phyloP scores from a whole-genome alignment of 441 rosid species.

The Jatropha multifida region DNA sequence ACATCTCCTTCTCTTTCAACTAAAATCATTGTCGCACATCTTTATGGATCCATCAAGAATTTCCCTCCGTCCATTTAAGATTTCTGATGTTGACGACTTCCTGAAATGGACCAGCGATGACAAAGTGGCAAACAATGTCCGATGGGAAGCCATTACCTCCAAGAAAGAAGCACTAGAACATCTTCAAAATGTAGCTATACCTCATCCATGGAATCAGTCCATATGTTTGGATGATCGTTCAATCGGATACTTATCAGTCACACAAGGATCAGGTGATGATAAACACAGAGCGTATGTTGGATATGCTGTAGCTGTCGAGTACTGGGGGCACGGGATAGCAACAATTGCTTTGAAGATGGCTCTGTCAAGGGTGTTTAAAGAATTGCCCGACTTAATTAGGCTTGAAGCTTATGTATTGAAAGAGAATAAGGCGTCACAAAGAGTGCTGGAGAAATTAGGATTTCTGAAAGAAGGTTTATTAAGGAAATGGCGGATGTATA shows the following conservation, averaged over 20 bases:
- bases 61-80: constrained; percentile 42
- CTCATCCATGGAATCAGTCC: constrained; percentile 46
- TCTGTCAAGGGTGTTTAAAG: constrained; percentile 27
- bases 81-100: constrained; percentile 50
- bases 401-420: constrained; percentile 44
- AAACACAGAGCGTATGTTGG: constrained; percentile 32
- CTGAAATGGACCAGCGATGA: constrained; percentile 42
- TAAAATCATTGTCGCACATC: neutral
- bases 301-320: constrained; percentile 36
- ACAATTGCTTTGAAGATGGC: constrained; percentile 41
- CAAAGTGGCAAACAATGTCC: constrained; percentile 35
- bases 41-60: constrained; percentile 41
- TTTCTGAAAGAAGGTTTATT: constrained; percentile 54
- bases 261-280: constrained; percentile 34
- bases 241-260: constrained; percentile 39
- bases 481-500: constrained; percentile 47
- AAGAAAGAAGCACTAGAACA: constrained; percentile 37
- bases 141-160: constrained; percentile 36
- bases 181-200: constrained; percentile 32
- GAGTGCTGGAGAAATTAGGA: constrained; percentile 57
- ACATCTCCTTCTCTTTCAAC: neutral
- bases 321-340: constrained; percentile 43
- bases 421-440: constrained; percentile 44
- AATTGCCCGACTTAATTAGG: constrained; percentile 44
- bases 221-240: constrained; percentile 44